Percentiles rank a stretch among this genome's conserved stretches.
Evolutionary conservation across 2,329 filamentous ascomycete genomes (phyloP).

Genomic region (Didymellaceae sp.): DNA sequence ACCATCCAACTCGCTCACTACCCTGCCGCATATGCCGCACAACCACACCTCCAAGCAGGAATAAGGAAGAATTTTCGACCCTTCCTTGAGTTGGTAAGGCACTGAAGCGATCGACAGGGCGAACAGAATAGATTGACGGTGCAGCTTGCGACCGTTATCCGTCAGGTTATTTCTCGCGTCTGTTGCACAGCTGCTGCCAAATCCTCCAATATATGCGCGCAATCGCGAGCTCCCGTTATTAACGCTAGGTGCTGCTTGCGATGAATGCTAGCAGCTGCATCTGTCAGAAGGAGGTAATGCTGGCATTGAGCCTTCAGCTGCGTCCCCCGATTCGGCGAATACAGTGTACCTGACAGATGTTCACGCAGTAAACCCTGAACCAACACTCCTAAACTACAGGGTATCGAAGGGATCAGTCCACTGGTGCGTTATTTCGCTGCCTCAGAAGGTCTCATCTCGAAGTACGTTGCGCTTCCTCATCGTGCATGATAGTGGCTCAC

Average conservation of each 20-base stretch:
- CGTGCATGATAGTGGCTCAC: not conserved
- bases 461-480: not conserved
- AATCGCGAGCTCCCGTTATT: constrained; percentile 2
- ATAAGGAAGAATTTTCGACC: not conserved
- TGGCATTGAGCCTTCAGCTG: constrained; percentile 5
- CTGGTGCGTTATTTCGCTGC: constrained; percentile 1
- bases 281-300: not conserved
- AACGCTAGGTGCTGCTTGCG: not conserved
- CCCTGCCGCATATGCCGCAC: constrained; percentile 15
- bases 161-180: constrained; percentile 10
- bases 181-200: constrained; percentile 8
- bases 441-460: not conserved
- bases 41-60: constrained; percentile 2
- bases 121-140: constrained; percentile 4
- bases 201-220: constrained; percentile 9
- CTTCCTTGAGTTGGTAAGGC: not conserved
- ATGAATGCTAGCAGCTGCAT: not conserved
- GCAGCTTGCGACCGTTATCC: constrained; percentile 12
- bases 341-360: constrained; percentile 1
- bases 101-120: not conserved
- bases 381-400: not conserved
- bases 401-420: constrained; percentile 1
- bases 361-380: not conserved
- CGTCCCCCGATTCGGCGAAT: not conserved
- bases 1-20: not conserved